These are phyloP conservation scores for Posidonia oceanica DNA, from an alignment of 116 monocot genomes.

Conservation along the genomic window DNA sequence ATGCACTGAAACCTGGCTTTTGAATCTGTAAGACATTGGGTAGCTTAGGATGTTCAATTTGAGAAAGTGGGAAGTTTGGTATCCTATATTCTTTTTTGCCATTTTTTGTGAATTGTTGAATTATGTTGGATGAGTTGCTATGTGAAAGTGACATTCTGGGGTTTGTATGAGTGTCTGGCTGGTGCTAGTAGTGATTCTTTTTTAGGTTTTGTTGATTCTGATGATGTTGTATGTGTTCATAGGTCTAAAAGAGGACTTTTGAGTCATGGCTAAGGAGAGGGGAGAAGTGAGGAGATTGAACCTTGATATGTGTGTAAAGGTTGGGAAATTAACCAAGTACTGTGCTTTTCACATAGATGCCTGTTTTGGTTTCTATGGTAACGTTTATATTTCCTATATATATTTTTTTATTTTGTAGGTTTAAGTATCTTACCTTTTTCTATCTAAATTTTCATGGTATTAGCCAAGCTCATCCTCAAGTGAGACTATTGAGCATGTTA, in stretches of 20 bases:
- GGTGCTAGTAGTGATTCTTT: neutral
- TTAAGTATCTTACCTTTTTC: no score
- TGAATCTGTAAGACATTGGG: neutral
- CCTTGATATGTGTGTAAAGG: slow-evolving; percentile 5
- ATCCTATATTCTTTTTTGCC: neutral
- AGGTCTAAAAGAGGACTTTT: slow-evolving; percentile 65
- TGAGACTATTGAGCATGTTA: no score
- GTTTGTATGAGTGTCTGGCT: neutral
- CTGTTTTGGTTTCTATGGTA: neutral
- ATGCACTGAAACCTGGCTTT: neutral
- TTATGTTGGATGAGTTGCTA: no score
- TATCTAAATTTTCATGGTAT: no score
- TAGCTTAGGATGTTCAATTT: neutral
- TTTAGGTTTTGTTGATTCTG: slow-evolving; percentile 18
- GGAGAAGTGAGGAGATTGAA: slow-evolving; percentile 9
- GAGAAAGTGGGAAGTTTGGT: neutral
- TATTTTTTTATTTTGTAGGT: no score
- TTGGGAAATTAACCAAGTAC: slow-evolving; percentile 3
- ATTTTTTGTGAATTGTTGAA: neutral
- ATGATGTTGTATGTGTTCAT: slow-evolving; percentile 22
- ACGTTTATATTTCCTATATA: no score
- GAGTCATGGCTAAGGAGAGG: slow-evolving; percentile 20
- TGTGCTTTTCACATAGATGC: neutral
- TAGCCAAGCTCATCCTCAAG: no score
- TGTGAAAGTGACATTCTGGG: neutral